phyloP scores from a whole-genome alignment of 2,329 filamentous ascomycete species.

The Aspergillus candidus region DNA sequence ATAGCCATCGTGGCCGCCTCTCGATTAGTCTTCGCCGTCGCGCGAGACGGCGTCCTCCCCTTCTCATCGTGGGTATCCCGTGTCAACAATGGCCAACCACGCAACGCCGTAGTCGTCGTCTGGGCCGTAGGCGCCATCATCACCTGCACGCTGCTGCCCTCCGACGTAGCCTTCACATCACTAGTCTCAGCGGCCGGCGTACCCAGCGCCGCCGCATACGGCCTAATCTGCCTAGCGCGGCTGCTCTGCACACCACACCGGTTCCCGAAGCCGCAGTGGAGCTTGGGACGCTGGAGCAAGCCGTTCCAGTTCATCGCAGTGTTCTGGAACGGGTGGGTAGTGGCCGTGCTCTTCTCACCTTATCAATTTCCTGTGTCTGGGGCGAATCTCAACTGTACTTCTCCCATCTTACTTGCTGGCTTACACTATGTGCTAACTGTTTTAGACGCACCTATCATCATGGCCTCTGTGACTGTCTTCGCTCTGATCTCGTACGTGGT shows the following conservation, averaged over 20 bases:
- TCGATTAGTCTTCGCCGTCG: slow-evolving; percentile 58
- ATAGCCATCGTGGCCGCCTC: slow-evolving; percentile 56
- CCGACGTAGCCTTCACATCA: slow-evolving; percentile 49
- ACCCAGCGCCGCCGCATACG: slow-evolving; percentile 48
- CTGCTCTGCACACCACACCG: slow-evolving; percentile 44
- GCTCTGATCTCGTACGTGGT: slow-evolving; percentile 45
- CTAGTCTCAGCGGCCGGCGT: slow-evolving; percentile 50
- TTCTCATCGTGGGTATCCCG: slow-evolving; percentile 54
- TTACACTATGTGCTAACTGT: background rate
- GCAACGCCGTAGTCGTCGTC: slow-evolving; percentile 55
- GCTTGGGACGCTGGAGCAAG: slow-evolving; percentile 40
- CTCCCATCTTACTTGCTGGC: background rate
- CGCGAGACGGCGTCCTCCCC: slow-evolving; percentile 55
- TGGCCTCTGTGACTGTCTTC: slow-evolving; percentile 46
- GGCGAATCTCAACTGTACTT: slow-evolving; percentile 40
- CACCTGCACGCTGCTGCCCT: slow-evolving; percentile 55
- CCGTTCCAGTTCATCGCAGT: slow-evolving; percentile 45
- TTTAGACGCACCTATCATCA: slow-evolving; percentile 48
- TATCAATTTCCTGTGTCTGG: slow-evolving; percentile 42
- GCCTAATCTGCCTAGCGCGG: slow-evolving; percentile 46
- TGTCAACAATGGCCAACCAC: slow-evolving; percentile 52
- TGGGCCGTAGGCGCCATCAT: slow-evolving; percentile 50
- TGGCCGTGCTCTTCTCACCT: slow-evolving; percentile 44
- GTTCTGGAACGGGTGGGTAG: slow-evolving; percentile 48
- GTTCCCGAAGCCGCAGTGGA: slow-evolving; percentile 46